These are phyloP conservation scores for Hypoxylon sp. DNA, from an alignment of 2,329 filamentous ascomycete genomes.

Conservation along the genomic window DNA sequence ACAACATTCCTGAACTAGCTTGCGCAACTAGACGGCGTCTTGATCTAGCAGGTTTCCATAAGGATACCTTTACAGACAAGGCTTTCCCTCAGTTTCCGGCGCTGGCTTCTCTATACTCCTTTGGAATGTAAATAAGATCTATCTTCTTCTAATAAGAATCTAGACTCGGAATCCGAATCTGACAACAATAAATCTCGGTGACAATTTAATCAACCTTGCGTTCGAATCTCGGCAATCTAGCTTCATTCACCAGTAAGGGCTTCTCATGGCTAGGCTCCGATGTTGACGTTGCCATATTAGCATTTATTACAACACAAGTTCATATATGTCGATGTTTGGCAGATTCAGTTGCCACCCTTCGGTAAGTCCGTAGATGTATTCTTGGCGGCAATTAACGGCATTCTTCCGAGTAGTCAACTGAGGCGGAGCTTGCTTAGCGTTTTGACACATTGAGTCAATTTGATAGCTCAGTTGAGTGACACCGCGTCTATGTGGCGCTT, in stretches of 20 bases:
- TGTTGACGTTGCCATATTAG: slow-evolving; percentile 6
- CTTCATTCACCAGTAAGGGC: not conserved
- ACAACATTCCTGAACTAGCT: slow-evolving; percentile 13
- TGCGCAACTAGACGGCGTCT: not conserved
- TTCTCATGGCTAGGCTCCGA: slow-evolving; percentile 8
- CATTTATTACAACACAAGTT: not conserved
- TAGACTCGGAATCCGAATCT: not conserved
- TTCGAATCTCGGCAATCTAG: slow-evolving; percentile 32
- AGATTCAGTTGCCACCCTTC: slow-evolving; percentile 2
- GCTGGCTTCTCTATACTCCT: not conserved
- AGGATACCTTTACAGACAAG: not conserved
- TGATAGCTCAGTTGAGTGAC: slow-evolving; percentile 7
- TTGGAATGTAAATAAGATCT: not conserved
- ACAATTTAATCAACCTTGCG: not conserved
- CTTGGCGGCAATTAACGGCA: not conserved
- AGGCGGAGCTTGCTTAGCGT: slow-evolving; percentile 1
- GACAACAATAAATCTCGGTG: not conserved
- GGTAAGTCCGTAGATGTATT: not conserved
- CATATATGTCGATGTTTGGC: not conserved
- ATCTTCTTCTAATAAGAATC: not conserved
- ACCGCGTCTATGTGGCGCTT: slow-evolving; percentile 32
- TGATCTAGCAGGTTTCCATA: not conserved
- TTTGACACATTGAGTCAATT: slow-evolving; percentile 9
- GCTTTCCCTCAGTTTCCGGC: not conserved
- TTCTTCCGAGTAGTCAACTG: not conserved